Conservation (phyloP, 331 rosid species). For the Rhamnella rubrinervis region DNA sequence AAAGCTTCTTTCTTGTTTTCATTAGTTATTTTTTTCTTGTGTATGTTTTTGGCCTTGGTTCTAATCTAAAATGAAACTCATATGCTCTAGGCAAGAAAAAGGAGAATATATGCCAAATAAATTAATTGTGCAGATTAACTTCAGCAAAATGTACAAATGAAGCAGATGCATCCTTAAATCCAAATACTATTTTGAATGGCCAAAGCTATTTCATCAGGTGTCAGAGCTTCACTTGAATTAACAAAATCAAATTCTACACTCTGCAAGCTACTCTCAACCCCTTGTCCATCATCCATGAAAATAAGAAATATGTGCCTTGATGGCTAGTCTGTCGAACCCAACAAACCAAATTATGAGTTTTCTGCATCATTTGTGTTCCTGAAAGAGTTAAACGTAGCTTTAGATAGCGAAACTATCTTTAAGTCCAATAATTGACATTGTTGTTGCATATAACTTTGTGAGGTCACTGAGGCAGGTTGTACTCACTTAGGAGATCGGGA, state of each 20-base stretch:
- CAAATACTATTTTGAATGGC: too few relatives aligned
- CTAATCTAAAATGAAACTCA: too few relatives aligned
- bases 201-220: not conserved
- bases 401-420: not conserved
- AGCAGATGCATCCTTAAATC: too few relatives aligned
- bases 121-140: not conserved
- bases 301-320: not conserved
- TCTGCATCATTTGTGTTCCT: constrained; percentile 20
- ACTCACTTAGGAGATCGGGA: constrained; percentile 77
- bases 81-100: too few relatives aligned
- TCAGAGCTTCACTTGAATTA: not conserved
- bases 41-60: too few relatives aligned
- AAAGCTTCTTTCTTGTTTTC: too few relatives aligned
- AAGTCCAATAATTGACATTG: not conserved
- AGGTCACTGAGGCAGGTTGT: not conserved
- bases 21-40: too few relatives aligned
- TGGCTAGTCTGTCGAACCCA: not conserved
- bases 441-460: not conserved
- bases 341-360: constrained; percentile 9
- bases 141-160: not conserved
- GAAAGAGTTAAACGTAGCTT: not conserved
- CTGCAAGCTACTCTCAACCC: not conserved
- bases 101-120: too few relatives aligned
- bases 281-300: not conserved
- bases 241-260: not conserved